A percentile compares a stretch with the other conserved stretches of the same genome.
phyloP scores from a whole-genome alignment of 2,329 filamentous ascomycete species.

The Talaromyces sp. region DNA sequence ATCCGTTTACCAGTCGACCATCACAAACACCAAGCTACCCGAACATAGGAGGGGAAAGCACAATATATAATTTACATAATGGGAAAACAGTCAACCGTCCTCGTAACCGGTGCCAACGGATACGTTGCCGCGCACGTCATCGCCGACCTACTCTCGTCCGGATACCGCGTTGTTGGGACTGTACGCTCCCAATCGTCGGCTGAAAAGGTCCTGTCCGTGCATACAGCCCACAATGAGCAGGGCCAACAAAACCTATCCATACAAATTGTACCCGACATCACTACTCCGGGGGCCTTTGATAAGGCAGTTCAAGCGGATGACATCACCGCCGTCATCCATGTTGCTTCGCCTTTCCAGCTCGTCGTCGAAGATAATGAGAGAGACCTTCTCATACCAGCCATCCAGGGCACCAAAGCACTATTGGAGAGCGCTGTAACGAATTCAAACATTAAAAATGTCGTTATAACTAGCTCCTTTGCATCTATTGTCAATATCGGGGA shows the following conservation, averaged over 20 bases:
- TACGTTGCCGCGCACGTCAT: constrained; percentile 59
- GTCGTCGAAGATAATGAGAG: constrained; percentile 44
- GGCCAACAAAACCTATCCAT: constrained; percentile 46
- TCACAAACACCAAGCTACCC: background rate
- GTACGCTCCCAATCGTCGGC: constrained; percentile 56
- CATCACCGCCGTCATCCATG: constrained; percentile 58
- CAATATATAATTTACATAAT: background rate
- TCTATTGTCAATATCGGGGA: constrained; percentile 37
- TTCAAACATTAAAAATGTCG: constrained; percentile 63
- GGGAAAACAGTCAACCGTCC: background rate
- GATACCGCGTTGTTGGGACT: constrained; percentile 52
- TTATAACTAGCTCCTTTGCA: constrained; percentile 62
- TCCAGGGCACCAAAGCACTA: constrained; percentile 56
- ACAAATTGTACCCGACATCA: constrained; percentile 63
- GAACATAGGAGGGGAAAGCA: background rate
- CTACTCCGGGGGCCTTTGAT: background rate
- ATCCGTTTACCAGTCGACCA: background rate
- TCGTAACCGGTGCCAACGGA: constrained; percentile 28
- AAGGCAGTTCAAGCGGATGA: constrained; percentile 1
- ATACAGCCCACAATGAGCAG: constrained; percentile 44
- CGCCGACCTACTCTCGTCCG: constrained; percentile 45
- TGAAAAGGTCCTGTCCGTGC: constrained; percentile 50
- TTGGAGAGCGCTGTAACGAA: constrained; percentile 55
- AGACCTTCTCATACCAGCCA: constrained; percentile 31
- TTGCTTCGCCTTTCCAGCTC: constrained; percentile 65